Percentiles rank a stretch among this genome's conserved stretches.
Conservation (phyloP, 2,329 filamentous ascomycete species). For the Phoma sp. region DNA sequence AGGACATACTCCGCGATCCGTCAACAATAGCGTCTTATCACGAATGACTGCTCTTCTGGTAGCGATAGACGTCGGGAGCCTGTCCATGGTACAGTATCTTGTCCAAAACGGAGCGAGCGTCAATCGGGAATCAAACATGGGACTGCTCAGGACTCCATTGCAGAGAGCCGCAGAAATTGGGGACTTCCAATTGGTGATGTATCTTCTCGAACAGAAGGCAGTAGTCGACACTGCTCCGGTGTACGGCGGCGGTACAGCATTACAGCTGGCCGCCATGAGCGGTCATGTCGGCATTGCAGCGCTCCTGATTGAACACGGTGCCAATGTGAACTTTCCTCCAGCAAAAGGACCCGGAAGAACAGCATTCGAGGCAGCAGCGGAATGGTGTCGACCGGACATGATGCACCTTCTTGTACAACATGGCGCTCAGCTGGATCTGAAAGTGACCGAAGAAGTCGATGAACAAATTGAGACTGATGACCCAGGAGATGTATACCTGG, state of each 20-base stretch:
- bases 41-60: slow-evolving; percentile 5
- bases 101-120: background rate
- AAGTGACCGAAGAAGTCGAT: background rate
- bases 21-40: background rate
- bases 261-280: slow-evolving; percentile 18
- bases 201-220: slow-evolving; percentile 5
- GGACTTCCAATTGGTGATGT: slow-evolving; percentile 14
- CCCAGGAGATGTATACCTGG: background rate
- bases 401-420: slow-evolving; percentile 6
- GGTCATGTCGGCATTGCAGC: slow-evolving; percentile 13
- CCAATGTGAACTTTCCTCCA: slow-evolving; percentile 10
- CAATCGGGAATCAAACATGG: background rate
- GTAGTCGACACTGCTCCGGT: background rate
- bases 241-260: slow-evolving; percentile 11
- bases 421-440: slow-evolving; percentile 6
- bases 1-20: background rate
- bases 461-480: background rate
- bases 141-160: slow-evolving; percentile 13
- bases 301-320: slow-evolving; percentile 10
- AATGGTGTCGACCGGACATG: slow-evolving; percentile 16
- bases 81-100: slow-evolving; percentile 1
- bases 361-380: slow-evolving; percentile 18
- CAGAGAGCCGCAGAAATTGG: slow-evolving; percentile 19
- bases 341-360: slow-evolving; percentile 15
- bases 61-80: slow-evolving; percentile 5